Evolutionary conservation across 1,284 basidiomycete species (phyloP).

Genomic region (Cerioporus squamosus): DNA sequence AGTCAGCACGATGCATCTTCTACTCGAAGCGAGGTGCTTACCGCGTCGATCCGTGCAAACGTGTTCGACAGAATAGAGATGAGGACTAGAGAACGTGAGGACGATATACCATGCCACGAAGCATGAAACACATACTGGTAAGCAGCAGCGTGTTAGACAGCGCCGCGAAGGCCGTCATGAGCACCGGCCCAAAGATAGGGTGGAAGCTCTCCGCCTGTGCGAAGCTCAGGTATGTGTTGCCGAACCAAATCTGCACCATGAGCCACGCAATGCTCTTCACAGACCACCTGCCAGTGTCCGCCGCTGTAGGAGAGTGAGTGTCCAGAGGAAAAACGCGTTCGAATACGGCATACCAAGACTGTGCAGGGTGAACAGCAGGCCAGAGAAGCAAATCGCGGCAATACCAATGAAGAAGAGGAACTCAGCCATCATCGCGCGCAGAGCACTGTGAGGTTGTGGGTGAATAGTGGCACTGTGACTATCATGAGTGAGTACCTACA

Average conservation of each 20-base stretch:
- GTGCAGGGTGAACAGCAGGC: constrained; percentile 84
- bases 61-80: constrained; percentile 83
- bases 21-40: constrained; percentile 40
- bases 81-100: constrained; percentile 30
- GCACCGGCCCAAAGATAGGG: constrained; percentile 81
- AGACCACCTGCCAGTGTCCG: constrained; percentile 57
- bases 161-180: constrained; percentile 87
- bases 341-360: constrained; percentile 56
- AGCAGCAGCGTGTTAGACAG: constrained; percentile 79
- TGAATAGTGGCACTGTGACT: no score
- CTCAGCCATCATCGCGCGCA: constrained; percentile 77
- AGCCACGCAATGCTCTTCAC: constrained; percentile 78
- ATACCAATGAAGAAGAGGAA: constrained; percentile 87
- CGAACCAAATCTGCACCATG: constrained; percentile 86
- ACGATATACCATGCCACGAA: no score
- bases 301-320: constrained; percentile 33
- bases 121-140: constrained; percentile 60
- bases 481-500: constrained; percentile 52
- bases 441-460: constrained; percentile 49
- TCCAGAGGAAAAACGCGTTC: background rate
- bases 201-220: constrained; percentile 78
- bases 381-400: constrained; percentile 85
- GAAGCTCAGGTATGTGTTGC: constrained; percentile 77
- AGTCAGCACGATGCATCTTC: background rate
- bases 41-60: constrained; percentile 78